Evolutionary conservation across 805 yeast genomes (phyloP).

Genomic region (Wickerhamiella spandovensis): DNA sequence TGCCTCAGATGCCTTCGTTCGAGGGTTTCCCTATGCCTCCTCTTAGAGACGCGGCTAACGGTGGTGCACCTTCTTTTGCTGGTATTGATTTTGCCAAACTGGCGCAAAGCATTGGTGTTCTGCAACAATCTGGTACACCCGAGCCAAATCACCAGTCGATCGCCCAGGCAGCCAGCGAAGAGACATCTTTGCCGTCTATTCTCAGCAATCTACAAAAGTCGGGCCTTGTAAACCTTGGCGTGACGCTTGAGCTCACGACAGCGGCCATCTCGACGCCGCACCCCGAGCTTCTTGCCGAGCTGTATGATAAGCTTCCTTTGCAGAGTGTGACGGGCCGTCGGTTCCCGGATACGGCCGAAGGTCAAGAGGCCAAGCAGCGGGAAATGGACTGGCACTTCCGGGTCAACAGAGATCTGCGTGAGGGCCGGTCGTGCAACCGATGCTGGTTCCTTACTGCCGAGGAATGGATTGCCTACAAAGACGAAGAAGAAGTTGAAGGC

Average conservation of each 20-base stretch:
- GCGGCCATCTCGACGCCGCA: slow-evolving; percentile 23
- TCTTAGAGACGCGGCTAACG: background rate
- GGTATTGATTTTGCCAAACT: slow-evolving; percentile 3
- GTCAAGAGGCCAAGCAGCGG: slow-evolving; percentile 37
- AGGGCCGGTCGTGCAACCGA: slow-evolving; percentile 47
- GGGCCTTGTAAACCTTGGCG: slow-evolving; percentile 15
- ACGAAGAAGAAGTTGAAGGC: slow-evolving; percentile 42
- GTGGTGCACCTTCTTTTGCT: background rate
- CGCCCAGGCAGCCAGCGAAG: background rate
- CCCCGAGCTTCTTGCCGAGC: slow-evolving; percentile 24
- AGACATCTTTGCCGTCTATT: slow-evolving; percentile 3
- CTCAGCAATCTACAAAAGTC: slow-evolving; percentile 19
- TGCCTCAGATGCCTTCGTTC: background rate
- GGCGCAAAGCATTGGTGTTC: slow-evolving; percentile 3
- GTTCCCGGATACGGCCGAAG: slow-evolving; percentile 48
- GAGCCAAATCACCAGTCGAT: slow-evolving; percentile 5
- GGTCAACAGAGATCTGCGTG: slow-evolving; percentile 62
- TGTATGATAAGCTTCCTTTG: slow-evolving; percentile 51
- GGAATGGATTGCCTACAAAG: slow-evolving; percentile 64
- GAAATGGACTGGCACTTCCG: slow-evolving; percentile 97
- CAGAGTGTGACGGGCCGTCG: slow-evolving; percentile 84
- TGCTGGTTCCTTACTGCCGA: slow-evolving; percentile 67
- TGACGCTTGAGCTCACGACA: slow-evolving; percentile 21
- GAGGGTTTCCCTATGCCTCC: background rate
- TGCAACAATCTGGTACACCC: slow-evolving; percentile 1